phyloP scores from a whole-genome alignment of 2,329 filamentous ascomycete genomes.

The Blastomyces percursus region DNA sequence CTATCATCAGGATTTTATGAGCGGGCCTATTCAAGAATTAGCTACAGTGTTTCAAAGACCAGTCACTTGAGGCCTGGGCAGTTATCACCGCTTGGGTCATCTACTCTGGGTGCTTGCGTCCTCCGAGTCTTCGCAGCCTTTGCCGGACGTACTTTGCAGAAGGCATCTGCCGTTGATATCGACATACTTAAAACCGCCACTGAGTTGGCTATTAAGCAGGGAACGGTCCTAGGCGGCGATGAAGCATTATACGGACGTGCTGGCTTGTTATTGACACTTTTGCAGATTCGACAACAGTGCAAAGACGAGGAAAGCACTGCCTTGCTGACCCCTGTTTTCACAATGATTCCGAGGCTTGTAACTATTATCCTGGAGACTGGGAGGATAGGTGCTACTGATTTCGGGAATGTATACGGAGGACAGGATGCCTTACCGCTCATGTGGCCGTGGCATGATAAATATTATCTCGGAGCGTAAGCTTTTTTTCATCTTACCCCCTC shows the following conservation, averaged over 20 bases:
- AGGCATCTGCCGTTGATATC: conserved; percentile 19
- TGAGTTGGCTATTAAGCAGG: conserved; percentile 22
- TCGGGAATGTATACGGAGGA: conserved; percentile 21
- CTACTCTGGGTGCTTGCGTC: conserved; percentile 20
- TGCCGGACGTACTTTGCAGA: conserved; percentile 4
- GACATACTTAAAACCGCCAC: conserved; percentile 21
- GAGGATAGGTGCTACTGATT: conserved; percentile 23
- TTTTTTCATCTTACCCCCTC: conserved; percentile 3
- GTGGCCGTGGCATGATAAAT: conserved; percentile 31
- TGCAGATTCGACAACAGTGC: conserved; percentile 25
- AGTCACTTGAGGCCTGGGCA: conserved; percentile 11
- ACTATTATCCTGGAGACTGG: conserved; percentile 27
- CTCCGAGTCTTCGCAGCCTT: conserved; percentile 20
- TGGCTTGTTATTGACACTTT: conserved; percentile 27
- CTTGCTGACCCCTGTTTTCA: conserved; percentile 19
- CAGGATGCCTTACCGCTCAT: conserved; percentile 29
- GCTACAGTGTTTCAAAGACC: conserved; percentile 12
- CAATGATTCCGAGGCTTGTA: conserved; percentile 23
- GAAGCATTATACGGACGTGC: conserved; percentile 31
- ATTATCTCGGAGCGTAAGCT: conserved; percentile 32
- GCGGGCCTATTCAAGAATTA: conserved; percentile 20
- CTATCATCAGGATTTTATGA: conserved; percentile 19
- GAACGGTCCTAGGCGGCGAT: conserved; percentile 25
- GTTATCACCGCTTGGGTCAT: conserved; percentile 27
- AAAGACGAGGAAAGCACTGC: conserved; percentile 16